Conservation (phyloP, 202 grass and related monocot genomes). For the Carex arenaria region DNA sequence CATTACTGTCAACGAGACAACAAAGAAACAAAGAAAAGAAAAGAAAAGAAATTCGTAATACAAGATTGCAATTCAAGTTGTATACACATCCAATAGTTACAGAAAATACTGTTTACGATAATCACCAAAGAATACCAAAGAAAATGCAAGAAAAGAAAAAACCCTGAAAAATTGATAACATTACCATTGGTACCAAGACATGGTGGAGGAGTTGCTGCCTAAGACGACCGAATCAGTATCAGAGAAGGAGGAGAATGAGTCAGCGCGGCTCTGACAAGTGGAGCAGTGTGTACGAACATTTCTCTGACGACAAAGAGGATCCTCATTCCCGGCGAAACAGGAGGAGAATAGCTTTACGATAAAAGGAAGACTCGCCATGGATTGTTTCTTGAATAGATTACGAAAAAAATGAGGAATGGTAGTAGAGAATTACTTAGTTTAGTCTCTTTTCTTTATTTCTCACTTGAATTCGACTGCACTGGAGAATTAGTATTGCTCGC, state of each 20-base stretch:
- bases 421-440: not conserved
- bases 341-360: not conserved
- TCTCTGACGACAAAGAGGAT: not conserved
- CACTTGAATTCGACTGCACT: not conserved
- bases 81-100: too few relatives aligned
- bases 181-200: not conserved
- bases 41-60: not conserved
- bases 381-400: not conserved
- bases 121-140: not conserved
- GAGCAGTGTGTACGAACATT: not conserved
- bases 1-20: not conserved
- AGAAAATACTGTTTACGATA: not conserved
- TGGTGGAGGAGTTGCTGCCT: not conserved
- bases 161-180: not conserved
- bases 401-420: not conserved
- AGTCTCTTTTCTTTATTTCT: not conserved
- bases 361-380: conserved; percentile 1
- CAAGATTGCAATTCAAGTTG: not conserved
- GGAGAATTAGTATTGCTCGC: not conserved
- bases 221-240: not conserved
- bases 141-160: not conserved
- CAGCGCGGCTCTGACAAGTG: not conserved
- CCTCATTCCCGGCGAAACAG: not conserved
- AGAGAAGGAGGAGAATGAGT: not conserved
- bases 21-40: not conserved